These are phyloP conservation scores for Diaporthe destruens DNA, from an alignment of 2,329 filamentous ascomycete genomes.

Conservation along the genomic window DNA sequence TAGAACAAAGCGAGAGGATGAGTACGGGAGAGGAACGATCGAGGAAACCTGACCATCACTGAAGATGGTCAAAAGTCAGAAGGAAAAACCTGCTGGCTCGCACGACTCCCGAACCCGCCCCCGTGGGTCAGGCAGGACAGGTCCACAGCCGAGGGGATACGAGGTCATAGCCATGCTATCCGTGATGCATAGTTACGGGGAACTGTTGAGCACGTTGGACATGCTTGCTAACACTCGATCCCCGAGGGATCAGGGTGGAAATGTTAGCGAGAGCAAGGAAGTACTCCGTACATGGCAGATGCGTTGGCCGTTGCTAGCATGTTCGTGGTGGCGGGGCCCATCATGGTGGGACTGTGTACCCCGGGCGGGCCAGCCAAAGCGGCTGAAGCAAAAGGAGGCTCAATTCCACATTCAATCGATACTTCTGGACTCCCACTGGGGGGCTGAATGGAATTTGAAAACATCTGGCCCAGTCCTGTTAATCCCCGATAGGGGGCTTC, in stretches of 20 bases:
- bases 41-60: conserved; percentile 8
- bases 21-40: conserved; percentile 20
- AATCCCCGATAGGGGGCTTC: conserved; percentile 29
- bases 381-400: conserved; percentile 31
- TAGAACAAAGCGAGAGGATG: conserved; percentile 15
- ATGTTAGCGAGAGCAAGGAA: conserved; percentile 27
- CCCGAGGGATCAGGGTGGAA: conserved; percentile 6
- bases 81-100: conserved; percentile 23
- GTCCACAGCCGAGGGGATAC: conserved; percentile 34
- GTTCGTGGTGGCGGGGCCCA: conserved; percentile 26
- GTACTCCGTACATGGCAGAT: conserved; percentile 13
- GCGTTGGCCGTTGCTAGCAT: conserved; percentile 32
- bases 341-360: conserved; percentile 19
- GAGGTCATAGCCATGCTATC: conserved; percentile 33
- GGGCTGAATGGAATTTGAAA: not conserved
- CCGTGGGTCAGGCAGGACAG: conserved; percentile 29
- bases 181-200: conserved; percentile 32
- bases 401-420: conserved; percentile 22
- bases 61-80: conserved; percentile 31
- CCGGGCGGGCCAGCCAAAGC: conserved; percentile 26
- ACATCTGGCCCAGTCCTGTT: conserved; percentile 18
- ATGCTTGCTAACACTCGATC: conserved; percentile 5
- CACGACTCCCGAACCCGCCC: conserved; percentile 17
- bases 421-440: conserved; percentile 21
- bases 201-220: conserved; percentile 1